Evolutionary conservation across 2,329 filamentous ascomycete species (phyloP).

Genomic region (Diaporthe ilicicola): DNA sequence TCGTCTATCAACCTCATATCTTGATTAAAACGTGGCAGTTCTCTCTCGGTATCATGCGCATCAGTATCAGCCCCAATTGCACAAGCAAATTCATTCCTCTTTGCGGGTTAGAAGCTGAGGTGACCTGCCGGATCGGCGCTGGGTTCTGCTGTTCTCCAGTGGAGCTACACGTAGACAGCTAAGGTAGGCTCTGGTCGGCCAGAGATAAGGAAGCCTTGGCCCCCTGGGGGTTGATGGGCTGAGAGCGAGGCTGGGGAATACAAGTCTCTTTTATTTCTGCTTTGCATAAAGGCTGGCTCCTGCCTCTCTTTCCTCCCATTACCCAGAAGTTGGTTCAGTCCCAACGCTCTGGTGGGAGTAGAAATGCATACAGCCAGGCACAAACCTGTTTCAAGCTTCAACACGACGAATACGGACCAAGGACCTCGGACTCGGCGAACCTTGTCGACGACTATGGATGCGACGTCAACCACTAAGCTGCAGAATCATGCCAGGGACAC

Average conservation of each 20-base stretch:
- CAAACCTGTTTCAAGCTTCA: slow-evolving; percentile 4
- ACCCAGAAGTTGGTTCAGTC: neutral
- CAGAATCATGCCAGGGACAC: neutral
- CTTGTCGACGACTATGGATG: neutral
- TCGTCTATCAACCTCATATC: slow-evolving; percentile 6
- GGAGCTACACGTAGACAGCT: slow-evolving; percentile 18
- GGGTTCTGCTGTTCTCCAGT: slow-evolving; percentile 17
- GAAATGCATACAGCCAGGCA: neutral
- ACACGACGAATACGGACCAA: neutral
- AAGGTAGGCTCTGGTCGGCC: slow-evolving; percentile 27
- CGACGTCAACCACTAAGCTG: neutral
- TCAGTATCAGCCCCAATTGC: neutral
- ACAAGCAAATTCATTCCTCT: neutral
- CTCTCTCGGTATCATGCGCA: neutral
- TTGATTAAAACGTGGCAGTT: neutral
- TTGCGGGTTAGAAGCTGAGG: neutral
- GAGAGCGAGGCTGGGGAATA: neutral
- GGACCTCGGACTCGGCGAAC: slow-evolving; percentile 9
- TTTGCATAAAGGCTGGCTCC: slow-evolving; percentile 21
- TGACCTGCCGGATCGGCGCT: slow-evolving; percentile 29
- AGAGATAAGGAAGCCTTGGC: slow-evolving; percentile 23
- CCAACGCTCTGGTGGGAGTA: neutral
- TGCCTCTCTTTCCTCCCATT: neutral
- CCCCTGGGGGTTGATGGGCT: slow-evolving; percentile 7
- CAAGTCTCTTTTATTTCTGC: neutral